Evolutionary conservation across 805 yeast species (phyloP), one percentile per base, ranked within the genome.

Genomic region (Ogataea naganishii): DNA sequence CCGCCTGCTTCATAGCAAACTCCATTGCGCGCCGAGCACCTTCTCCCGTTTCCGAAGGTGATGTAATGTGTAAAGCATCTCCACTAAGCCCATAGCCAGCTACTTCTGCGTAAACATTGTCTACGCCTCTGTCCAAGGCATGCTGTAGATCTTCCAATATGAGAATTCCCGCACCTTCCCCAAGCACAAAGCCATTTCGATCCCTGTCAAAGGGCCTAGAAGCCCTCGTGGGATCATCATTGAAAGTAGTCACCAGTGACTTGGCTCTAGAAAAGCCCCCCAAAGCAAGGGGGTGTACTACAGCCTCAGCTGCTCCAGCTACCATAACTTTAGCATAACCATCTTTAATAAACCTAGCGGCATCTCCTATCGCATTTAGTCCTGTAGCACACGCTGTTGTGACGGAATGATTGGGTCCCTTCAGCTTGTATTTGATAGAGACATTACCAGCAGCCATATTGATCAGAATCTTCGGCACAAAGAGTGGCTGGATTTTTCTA

Each of bases 381-480:
- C 99, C 99, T 0, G 98, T 86, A 4, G 99, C 95, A 61, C 99
- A 92, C 1, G 98, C 98, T 0, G 97, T 86, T 2, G 95, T 72
- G 0, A 76, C 92, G 0, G 94, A 63, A 48, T 88, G 96, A 24
- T 82, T 72, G 2, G 95, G 94, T 0, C 98, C 99, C 43, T 69
- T 62, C 23, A 86, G 59, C 2, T 81, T 80, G 43, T 75, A 72
- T 39, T 72, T 67, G 33, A 92, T 88, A 6, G 95, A 80, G 6
- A 92, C 72, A 36, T 85, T 76, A 3, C 97, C 96, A 1, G 88
- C 85, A 0, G 95, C 95, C 97, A 92, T 92, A 50, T 92, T 92
- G 22, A 82, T 71, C 23, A 92, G 62, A 27, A 89, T 56, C 40
- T 71, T 75, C 0, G 98, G 97, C 5, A 92, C 75, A 51, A 89